Evolutionary conservation across 2,329 filamentous ascomycete species (phyloP), one percentile per base, ranked within the genome.

Genomic region (Lachnellula suecica): DNA sequence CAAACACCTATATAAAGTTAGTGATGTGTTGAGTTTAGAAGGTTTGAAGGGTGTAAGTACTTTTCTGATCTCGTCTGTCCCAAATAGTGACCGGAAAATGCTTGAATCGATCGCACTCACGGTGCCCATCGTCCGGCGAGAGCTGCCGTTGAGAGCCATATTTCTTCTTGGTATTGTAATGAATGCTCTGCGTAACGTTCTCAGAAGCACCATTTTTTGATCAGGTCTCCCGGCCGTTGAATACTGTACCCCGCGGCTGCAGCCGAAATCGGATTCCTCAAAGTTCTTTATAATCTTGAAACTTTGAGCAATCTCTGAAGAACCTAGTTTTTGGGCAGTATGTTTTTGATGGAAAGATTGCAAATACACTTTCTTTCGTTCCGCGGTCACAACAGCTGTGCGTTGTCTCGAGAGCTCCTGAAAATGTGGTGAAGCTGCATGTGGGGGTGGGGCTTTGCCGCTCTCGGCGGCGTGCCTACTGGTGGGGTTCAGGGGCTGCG

Each of bases 41-140:
- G n/a, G n/a, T n/a, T n/a, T n/a, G n/a, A n/a, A n/a, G n/a, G 8
- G 37, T 52, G 19, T 19, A 34, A 46, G 8, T 47, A 60, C 60
- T 56, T 75, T 68, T 29, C 77, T 71, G 37, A 79, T 76, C 55
- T 78, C 76, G 4, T 78, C 71, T 1, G 75, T 79, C 9, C 77
- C 76, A 51, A 79, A 79, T 1, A 80, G 63, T 7, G 74, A 76
- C 3, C 75, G 71, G 58, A 79, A 80, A 17, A 81, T 71, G 8
- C 70, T 69, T 5, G 77, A 79, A 59, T 81, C 77, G 47, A 79
- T 59, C 4, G 59, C 58, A 44, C 56, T 72, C 11, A 65, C 66
- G 1, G 63, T 65, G 15, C 57, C 55, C 55, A 61, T 61, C 19
- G n/a, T 35, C 20, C 43, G 29, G 13, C 29, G n/a, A 15, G 37